Evolutionary conservation across 1,284 basidiomycete genomes (phyloP).

Genomic region (Fomitopsis pinicola): DNA sequence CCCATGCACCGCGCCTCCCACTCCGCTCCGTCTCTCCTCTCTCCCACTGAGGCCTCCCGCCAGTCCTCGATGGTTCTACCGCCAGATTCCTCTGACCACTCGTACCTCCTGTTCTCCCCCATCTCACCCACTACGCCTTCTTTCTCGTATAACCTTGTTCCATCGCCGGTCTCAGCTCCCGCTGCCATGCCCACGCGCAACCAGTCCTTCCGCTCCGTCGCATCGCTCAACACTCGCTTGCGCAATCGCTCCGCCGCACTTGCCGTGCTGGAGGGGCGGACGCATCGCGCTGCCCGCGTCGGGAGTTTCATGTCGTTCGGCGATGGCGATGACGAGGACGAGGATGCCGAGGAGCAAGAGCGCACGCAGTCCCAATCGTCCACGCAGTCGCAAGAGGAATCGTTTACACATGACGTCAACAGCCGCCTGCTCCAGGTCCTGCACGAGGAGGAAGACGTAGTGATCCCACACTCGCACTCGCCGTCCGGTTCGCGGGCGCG

Average conservation of each 20-base stretch:
- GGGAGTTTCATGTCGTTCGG: constrained; percentile 64
- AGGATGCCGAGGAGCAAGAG: constrained; percentile 22
- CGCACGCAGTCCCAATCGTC: constrained; percentile 3
- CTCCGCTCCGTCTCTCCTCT: constrained; percentile 33
- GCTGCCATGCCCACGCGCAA: constrained; percentile 11
- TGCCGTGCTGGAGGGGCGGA: constrained; percentile 58
- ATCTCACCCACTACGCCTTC: background rate
- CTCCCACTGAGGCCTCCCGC: constrained; percentile 20
- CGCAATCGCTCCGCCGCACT: constrained; percentile 48
- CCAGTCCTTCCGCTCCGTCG: constrained; percentile 24
- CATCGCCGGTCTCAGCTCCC: constrained; percentile 3
- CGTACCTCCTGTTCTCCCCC: background rate
- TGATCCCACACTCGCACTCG: constrained; percentile 16
- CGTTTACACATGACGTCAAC: constrained; percentile 15
- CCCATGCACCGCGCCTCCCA: constrained; percentile 18
- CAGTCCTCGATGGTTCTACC: constrained; percentile 11
- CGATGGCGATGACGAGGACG: constrained; percentile 54
- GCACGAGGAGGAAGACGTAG: constrained; percentile 29
- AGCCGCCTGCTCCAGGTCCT: constrained; percentile 21
- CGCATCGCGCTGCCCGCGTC: constrained; percentile 15
- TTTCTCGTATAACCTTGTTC: constrained; percentile 10
- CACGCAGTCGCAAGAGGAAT: background rate
- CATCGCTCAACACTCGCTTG: constrained; percentile 24
- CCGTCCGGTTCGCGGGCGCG: background rate
- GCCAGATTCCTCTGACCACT: constrained; percentile 8